Conservation (phyloP, 176 grass and related monocot genomes). For the Saccharum spontaneum region DNA sequence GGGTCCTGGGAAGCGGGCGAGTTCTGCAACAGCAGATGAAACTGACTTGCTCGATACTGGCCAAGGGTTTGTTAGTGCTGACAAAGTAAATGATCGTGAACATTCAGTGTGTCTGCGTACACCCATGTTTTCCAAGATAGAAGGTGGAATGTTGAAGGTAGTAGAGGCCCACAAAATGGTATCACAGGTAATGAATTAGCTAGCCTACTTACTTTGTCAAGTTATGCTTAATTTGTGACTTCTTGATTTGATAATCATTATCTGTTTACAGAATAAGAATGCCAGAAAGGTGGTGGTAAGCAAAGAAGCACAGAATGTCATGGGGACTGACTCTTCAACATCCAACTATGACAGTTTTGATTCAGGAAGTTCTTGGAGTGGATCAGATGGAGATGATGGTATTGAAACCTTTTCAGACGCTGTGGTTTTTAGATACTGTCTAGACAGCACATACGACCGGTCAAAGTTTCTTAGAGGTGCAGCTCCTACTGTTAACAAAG, state of each 20-base stretch:
- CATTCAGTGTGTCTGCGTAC: constrained; percentile 28
- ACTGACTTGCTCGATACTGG: constrained; percentile 40
- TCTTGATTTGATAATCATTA: constrained; percentile 1
- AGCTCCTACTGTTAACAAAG: constrained; percentile 52
- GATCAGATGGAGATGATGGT: constrained; percentile 48
- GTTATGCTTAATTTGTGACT: constrained; percentile 22
- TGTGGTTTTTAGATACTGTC: constrained; percentile 84
- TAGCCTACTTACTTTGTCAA: constrained; percentile 7
- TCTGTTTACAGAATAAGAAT: constrained; percentile 39
- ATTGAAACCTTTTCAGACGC: constrained; percentile 50
- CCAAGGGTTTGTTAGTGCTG: constrained; percentile 35
- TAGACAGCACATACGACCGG: constrained; percentile 66
- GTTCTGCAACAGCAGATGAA: constrained; percentile 46
- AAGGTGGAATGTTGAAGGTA: constrained; percentile 17
- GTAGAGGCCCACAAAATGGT: constrained; percentile 34
- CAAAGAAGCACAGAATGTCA: constrained; percentile 44
- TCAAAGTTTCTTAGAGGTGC: constrained; percentile 63
- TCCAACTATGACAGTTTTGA: constrained; percentile 79
- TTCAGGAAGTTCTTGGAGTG: constrained; percentile 50
- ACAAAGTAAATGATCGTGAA: constrained; percentile 41
- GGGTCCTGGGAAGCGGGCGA: constrained; percentile 43
- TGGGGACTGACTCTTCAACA: constrained; percentile 52
- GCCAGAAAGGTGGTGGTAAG: constrained; percentile 35
- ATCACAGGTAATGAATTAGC: constrained; percentile 38
- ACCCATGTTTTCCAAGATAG: constrained; percentile 47